Percentiles rank a stretch among this genome's conserved stretches.
Conservation (phyloP, 495 filamentous ascomycete genomes). For the Xylaria acuta region DNA sequence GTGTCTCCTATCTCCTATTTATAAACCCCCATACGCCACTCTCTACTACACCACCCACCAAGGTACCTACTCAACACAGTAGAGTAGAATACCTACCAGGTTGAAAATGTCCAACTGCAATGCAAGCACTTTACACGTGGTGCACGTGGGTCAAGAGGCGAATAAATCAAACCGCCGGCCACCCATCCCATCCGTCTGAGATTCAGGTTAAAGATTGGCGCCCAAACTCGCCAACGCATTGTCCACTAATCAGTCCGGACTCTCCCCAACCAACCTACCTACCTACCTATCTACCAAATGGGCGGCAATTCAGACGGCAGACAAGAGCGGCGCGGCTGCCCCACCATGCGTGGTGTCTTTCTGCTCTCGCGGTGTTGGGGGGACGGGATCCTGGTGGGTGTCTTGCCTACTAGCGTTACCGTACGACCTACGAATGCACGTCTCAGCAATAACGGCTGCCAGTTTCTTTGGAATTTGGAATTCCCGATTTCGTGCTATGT, state of each 20-base stretch:
- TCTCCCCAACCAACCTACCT: not conserved
- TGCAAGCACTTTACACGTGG: not conserved
- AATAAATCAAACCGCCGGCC: not conserved
- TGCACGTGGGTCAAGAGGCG: not conserved
- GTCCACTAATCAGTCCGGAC: not conserved
- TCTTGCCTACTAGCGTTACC: constrained; percentile 11
- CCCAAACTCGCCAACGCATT: constrained; percentile 6
- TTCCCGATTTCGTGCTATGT: not conserved
- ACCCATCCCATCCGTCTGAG: not conserved
- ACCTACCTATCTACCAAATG: not conserved
- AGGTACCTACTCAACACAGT: not conserved
- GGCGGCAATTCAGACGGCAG: not conserved
- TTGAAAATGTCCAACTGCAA: not conserved
- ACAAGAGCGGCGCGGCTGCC: not conserved
- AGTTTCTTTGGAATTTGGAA: not conserved
- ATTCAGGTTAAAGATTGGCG: not conserved
- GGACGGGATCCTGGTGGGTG: not conserved
- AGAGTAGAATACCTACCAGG: not conserved
- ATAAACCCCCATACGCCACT: no score
- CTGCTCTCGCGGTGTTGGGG: not conserved
- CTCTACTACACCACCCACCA: not conserved
- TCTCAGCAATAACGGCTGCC: not conserved
- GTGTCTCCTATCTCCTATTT: not conserved
- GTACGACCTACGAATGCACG: not conserved
- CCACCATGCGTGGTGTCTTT: constrained; percentile 26